Percentiles rank a stretch among this genome's conserved stretches.
Conservation (phyloP, 1,284 basidiomycete genomes). For the Cryptococcus sp. region DNA sequence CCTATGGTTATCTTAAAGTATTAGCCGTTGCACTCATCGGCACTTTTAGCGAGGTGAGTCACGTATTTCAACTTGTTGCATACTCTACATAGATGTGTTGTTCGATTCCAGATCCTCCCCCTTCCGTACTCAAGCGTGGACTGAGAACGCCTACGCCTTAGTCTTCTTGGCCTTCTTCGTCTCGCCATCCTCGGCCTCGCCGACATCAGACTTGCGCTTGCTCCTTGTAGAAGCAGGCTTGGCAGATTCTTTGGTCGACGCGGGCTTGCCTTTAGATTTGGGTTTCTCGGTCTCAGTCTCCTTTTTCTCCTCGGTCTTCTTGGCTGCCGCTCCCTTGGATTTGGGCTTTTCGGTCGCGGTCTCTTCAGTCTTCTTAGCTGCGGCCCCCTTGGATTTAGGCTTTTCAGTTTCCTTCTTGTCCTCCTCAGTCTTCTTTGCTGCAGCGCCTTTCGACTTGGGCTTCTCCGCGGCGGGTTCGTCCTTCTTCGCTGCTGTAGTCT, state of each 20-base stretch:
- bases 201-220: conserved; percentile 17
- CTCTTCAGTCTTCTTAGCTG: conserved; percentile 6
- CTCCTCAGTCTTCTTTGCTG: not conserved
- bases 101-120: too few species aligned
- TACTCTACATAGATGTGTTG: too few species aligned
- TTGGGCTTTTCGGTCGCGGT: conserved; percentile 9
- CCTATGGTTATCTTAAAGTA: too few species aligned
- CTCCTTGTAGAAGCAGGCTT: conserved; percentile 12
- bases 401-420: conserved; percentile 6
- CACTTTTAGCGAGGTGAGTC: too few species aligned
- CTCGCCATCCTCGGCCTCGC: conserved; percentile 9
- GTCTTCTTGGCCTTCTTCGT: conserved; percentile 16
- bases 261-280: conserved; percentile 8
- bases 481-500: not conserved
- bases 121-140: not conserved
- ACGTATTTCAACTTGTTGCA: too few species aligned
- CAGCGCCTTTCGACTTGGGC: conserved; percentile 12
- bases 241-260: conserved; percentile 4
- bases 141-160: conserved; percentile 7
- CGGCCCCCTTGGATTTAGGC: conserved; percentile 7
- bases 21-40: too few species aligned
- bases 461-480: conserved; percentile 2
- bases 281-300: conserved; percentile 9
- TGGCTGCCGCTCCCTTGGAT: conserved; percentile 11
- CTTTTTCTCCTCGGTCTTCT: conserved; percentile 5